These are phyloP conservation scores for Penicillium canescens DNA, from an alignment of 495 filamentous ascomycete species.

Conservation along the genomic window DNA sequence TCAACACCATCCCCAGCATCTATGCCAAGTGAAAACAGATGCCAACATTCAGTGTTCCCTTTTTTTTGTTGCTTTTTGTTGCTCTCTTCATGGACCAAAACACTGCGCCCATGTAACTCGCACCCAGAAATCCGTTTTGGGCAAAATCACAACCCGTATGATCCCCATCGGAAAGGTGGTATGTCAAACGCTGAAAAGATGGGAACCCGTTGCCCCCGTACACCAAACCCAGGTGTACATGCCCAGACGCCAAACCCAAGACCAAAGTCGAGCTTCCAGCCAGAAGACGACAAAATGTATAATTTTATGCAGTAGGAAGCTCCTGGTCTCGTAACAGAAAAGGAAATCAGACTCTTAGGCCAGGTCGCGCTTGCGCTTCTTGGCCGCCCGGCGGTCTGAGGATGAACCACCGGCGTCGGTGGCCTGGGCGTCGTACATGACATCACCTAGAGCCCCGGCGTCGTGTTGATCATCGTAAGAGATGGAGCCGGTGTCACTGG, in stretches of 20 bases:
- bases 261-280: slow-evolving; percentile 20
- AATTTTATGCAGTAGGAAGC: slow-evolving; percentile 38
- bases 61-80: slow-evolving; percentile 7
- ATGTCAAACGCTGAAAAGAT: slow-evolving; percentile 1
- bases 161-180: background rate
- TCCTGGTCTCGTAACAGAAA: slow-evolving; percentile 47
- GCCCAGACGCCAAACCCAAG: slow-evolving; percentile 45
- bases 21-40: slow-evolving; percentile 2
- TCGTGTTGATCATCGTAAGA: slow-evolving; percentile 55
- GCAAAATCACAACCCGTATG: background rate
- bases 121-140: background rate
- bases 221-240: slow-evolving; percentile 38
- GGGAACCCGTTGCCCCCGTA: slow-evolving; percentile 18
- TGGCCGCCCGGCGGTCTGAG: slow-evolving; percentile 52
- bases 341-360: slow-evolving; percentile 24
- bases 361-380: slow-evolving; percentile 77
- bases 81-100: background rate
- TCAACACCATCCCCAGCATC: slow-evolving; percentile 2
- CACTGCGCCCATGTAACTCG: slow-evolving; percentile 8
- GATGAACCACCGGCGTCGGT: slow-evolving; percentile 49
- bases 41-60: slow-evolving; percentile 7
- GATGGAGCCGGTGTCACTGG: slow-evolving; percentile 52
- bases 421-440: slow-evolving; percentile 73
- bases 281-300: slow-evolving; percentile 22
- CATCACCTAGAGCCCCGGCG: slow-evolving; percentile 61